phyloP scores from a whole-genome alignment of 129 eudicot species.

The Lactuca saligna region DNA sequence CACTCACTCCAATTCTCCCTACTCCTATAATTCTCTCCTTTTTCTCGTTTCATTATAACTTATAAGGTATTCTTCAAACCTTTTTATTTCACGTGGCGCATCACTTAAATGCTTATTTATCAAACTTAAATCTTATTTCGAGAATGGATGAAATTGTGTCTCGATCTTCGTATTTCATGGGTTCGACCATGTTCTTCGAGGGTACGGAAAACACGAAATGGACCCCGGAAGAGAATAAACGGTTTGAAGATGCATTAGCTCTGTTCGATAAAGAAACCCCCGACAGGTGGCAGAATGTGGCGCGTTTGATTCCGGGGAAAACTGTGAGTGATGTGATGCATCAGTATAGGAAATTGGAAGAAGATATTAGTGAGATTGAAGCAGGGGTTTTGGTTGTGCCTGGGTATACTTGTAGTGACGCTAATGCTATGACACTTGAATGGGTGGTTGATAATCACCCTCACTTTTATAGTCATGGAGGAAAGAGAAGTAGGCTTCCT shows the following conservation, averaged over 20 bases:
- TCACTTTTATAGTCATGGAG: conserved; percentile 45
- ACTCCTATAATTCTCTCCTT: conserved; percentile 22
- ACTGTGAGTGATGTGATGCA: conserved; percentile 60
- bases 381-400: conserved; percentile 66
- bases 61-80: conserved; percentile 21
- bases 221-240: conserved; percentile 80
- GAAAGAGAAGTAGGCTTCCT: conserved; percentile 40
- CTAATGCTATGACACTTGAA: conserved; percentile 47
- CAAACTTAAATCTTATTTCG: neutral
- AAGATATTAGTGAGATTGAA: conserved; percentile 80
- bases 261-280: conserved; percentile 73
- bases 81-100: conserved; percentile 8
- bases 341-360: conserved; percentile 67
- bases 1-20: conserved; percentile 24
- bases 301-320: conserved; percentile 80
- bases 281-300: conserved; percentile 83
- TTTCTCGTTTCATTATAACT: neutral
- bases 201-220: conserved; percentile 52
- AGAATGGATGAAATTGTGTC: neutral
- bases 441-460: conserved; percentile 46
- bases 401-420: conserved; percentile 32
- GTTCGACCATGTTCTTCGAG: conserved; percentile 52
- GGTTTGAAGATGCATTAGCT: conserved; percentile 74
- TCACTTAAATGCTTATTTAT: neutral
- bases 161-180: conserved; percentile 28